Conservation (phyloP, 805 yeast genomes). For the Cyberlindnera xishuangbannaensis region DNA sequence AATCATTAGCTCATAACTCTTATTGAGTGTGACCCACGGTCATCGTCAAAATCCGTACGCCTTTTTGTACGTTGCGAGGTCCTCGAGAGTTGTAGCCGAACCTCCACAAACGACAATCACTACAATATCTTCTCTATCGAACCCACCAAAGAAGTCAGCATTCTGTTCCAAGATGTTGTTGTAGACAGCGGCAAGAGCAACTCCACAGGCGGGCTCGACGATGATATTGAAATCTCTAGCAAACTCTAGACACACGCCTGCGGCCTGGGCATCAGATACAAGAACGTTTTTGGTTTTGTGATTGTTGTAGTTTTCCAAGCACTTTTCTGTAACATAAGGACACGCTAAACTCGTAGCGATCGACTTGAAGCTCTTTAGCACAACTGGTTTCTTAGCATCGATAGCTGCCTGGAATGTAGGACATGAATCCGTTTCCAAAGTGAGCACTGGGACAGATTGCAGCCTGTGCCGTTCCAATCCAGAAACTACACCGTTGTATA, state of each 20-base stretch:
- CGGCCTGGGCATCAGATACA: conserved; percentile 51
- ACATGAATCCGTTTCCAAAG: conserved; percentile 59
- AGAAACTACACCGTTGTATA: conserved; percentile 44
- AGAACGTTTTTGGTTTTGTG: conserved; percentile 38
- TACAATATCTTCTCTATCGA: conserved; percentile 37
- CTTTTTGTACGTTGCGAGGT: conserved; percentile 17
- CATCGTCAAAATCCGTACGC: conserved; percentile 12
- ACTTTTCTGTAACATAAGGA: conserved; percentile 44
- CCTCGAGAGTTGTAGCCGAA: conserved; percentile 31
- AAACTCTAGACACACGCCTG: conserved; percentile 44
- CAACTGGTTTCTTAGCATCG: conserved; percentile 37
- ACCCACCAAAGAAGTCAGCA: conserved; percentile 24
- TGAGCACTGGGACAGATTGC: conserved; percentile 37
- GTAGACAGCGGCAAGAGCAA: conserved; percentile 52
- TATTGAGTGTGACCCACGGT: too few relatives aligned
- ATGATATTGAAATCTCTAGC: conserved; percentile 45
- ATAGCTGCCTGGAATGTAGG: conserved; percentile 52
- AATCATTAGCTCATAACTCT: too few relatives aligned
- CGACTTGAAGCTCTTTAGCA: conserved; percentile 40
- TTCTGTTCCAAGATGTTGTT: conserved; percentile 26
- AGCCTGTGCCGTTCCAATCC: conserved; percentile 36
- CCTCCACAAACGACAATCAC: conserved; percentile 60
- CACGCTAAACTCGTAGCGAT: conserved; percentile 65
- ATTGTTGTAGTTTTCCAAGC: conserved; percentile 39
- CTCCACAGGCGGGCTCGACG: conserved; percentile 74